Percentiles rank a stretch among this genome's conserved stretches.
Evolutionary conservation across 208 protist species (phyloP).

Genomic region (Trypanosoma congolense): DNA sequence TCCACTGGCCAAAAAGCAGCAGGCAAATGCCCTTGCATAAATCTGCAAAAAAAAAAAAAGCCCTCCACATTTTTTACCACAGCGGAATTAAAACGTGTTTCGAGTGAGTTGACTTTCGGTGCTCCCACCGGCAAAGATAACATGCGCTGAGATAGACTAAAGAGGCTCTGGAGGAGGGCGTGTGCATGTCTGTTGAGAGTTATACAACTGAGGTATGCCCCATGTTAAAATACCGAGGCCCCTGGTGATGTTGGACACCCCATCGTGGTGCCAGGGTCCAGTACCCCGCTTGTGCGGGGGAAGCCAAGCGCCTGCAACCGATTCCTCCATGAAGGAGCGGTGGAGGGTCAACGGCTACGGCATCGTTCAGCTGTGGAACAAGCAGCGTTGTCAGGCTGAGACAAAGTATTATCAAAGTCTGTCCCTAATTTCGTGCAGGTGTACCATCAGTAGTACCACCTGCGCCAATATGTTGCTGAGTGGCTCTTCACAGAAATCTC

Average conservation of each 20-base stretch:
- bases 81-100: too few relatives aligned
- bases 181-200: too few relatives aligned
- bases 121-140: too few relatives aligned
- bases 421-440: neutral
- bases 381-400: slow-evolving; percentile 7
- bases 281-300: neutral
- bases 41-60: too few relatives aligned
- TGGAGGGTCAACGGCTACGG: neutral
- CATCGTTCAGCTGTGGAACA: neutral
- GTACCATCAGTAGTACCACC: slow-evolving; percentile 3
- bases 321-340: neutral
- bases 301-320: slow-evolving; percentile 1
- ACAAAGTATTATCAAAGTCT: neutral
- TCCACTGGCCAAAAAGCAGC: too few relatives aligned
- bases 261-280: slow-evolving; percentile 5
- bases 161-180: too few relatives aligned
- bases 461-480: slow-evolving; percentile 2
- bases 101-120: too few relatives aligned
- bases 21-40: too few relatives aligned
- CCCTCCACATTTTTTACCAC: too few relatives aligned
- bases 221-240: slow-evolving; percentile 98
- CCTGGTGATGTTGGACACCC: neutral
- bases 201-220: too few relatives aligned
- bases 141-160: too few relatives aligned
- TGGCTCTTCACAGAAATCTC: neutral